These are phyloP conservation scores for Fusarium denticulatum DNA, from an alignment of 2,329 filamentous ascomycete genomes.

Conservation along the genomic window DNA sequence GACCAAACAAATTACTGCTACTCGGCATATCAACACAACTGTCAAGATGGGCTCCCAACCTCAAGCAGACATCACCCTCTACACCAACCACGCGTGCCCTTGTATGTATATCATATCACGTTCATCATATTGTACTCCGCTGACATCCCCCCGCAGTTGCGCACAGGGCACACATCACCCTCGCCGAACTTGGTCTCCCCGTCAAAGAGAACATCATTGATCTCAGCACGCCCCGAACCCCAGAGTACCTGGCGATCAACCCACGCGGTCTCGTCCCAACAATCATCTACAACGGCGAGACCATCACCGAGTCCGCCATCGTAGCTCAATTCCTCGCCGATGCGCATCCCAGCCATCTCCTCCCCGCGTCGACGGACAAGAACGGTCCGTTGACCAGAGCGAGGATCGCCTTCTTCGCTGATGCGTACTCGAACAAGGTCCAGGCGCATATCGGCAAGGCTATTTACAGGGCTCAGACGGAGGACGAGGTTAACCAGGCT, in stretches of 20 bases:
- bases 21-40: constrained; percentile 5
- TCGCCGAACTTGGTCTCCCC: constrained; percentile 71
- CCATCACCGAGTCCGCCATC: constrained; percentile 78
- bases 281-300: constrained; percentile 71
- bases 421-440: constrained; percentile 71
- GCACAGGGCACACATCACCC: constrained; percentile 78
- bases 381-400: constrained; percentile 71
- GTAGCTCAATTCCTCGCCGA: constrained; percentile 79
- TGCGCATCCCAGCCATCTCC: constrained; percentile 72
- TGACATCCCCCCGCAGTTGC: constrained; percentile 58
- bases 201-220: constrained; percentile 80
- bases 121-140: not conserved
- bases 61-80: constrained; percentile 64
- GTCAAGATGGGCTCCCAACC: constrained; percentile 32
- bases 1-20: not conserved
- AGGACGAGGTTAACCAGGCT: constrained; percentile 61
- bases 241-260: constrained; percentile 81
- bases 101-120: constrained; percentile 51
- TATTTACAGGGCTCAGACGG: constrained; percentile 55
- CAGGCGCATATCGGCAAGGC: constrained; percentile 58
- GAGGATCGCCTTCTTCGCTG: constrained; percentile 75
- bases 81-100: constrained; percentile 76
- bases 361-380: constrained; percentile 63
- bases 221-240: constrained; percentile 71
- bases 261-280: constrained; percentile 81